Evolutionary conservation across 768 basidiomycete species (phyloP).

Genomic region (Leucosporidium yakuticum): DNA sequence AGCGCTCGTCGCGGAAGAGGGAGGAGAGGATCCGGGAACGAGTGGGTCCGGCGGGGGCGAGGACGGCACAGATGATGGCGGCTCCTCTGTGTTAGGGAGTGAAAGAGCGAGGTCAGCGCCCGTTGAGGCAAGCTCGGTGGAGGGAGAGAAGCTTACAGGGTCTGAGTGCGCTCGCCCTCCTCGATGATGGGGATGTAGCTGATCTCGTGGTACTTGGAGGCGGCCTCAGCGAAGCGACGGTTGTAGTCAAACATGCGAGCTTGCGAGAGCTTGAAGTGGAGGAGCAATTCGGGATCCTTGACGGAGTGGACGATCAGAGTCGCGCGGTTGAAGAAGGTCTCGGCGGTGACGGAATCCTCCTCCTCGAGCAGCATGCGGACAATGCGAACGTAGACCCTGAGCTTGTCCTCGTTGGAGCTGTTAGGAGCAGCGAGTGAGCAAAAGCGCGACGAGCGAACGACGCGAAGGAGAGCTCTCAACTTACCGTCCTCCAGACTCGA

Average conservation of each 20-base stretch:
- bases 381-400: constrained; percentile 85
- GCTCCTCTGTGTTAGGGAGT: constrained; percentile 56
- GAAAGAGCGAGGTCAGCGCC: constrained; percentile 1
- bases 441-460: too few species aligned
- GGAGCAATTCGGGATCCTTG: constrained; percentile 67
- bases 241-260: constrained; percentile 89
- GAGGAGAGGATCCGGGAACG: constrained; percentile 88
- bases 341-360: constrained; percentile 94
- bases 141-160: constrained; percentile 65
- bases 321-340: constrained; percentile 94
- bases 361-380: constrained; percentile 91
- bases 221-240: constrained; percentile 89
- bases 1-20: constrained; percentile 88
- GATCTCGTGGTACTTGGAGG: constrained; percentile 86
- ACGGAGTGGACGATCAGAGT: constrained; percentile 78
- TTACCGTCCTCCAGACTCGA: constrained; percentile 82
- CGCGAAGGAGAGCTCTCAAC: constrained; percentile 29
- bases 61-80: constrained; percentile 90
- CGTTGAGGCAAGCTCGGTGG: not conserved
- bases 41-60: constrained; percentile 94
- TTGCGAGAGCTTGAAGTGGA: constrained; percentile 86
- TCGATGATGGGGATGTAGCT: constrained; percentile 59
- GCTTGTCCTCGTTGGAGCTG: constrained; percentile 73
- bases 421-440: not conserved
- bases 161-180: constrained; percentile 82